A percentile compares a stretch with the other conserved stretches of the same genome.
These are phyloP conservation scores for Rosa lucieae DNA, from an alignment of 306 rosid species.

Conservation along the genomic window DNA sequence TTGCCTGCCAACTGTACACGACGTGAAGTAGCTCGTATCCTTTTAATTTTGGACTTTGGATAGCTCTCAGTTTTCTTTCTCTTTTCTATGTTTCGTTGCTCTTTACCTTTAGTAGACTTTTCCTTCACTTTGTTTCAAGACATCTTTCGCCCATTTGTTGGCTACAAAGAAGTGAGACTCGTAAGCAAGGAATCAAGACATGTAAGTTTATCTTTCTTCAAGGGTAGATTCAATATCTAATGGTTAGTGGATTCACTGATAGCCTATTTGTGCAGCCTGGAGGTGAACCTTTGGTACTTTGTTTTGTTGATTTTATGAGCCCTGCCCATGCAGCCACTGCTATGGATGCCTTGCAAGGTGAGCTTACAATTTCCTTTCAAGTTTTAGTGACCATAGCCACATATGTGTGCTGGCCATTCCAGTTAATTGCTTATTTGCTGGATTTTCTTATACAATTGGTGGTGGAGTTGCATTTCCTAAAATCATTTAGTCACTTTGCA, in stretches of 20 bases:
- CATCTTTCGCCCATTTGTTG: slow-evolving; percentile 97
- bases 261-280: slow-evolving; percentile 73
- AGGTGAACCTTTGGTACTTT: slow-evolving; percentile 89
- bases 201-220: slow-evolving; percentile 51
- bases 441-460: slow-evolving; percentile 11
- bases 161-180: slow-evolving; percentile 98
- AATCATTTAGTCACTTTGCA: not conserved
- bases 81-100: slow-evolving; percentile 2
- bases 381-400: slow-evolving; percentile 16
- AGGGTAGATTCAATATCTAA: slow-evolving; percentile 10
- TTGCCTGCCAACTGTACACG: slow-evolving; percentile 84
- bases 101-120: slow-evolving; percentile 26
- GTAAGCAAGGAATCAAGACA: slow-evolving; percentile 96
- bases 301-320: slow-evolving; percentile 92
- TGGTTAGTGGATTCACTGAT: slow-evolving; percentile 34
- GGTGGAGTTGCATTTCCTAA: slow-evolving; percentile 14
- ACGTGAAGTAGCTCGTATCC: slow-evolving; percentile 99
- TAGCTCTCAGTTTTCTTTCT: not conserved
- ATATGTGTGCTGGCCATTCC: slow-evolving; percentile 12
- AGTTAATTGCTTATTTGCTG: slow-evolving; percentile 18
- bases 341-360: slow-evolving; percentile 97
- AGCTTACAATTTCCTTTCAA: slow-evolving; percentile 25
- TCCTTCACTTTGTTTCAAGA: slow-evolving; percentile 59
- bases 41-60: slow-evolving; percentile 20
- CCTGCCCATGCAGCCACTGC: slow-evolving; percentile 99